A percentile compares a stretch with the other conserved stretches of the same genome.
phyloP scores from a whole-genome alignment of 495 filamentous ascomycete genomes.

The Darksidea phi region DNA sequence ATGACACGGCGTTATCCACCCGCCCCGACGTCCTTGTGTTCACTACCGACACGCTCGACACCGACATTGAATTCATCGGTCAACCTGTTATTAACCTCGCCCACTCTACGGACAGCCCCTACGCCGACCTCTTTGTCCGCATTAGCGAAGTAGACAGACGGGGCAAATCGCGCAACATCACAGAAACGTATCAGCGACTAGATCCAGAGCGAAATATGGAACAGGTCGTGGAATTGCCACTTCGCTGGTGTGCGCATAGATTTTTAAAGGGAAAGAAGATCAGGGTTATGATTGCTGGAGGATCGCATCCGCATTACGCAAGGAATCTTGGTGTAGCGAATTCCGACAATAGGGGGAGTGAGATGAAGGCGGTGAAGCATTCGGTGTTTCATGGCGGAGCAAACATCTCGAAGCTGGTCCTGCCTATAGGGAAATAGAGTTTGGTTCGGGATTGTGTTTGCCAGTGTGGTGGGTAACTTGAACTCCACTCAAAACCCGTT shows the following conservation, averaged over 20 bases:
- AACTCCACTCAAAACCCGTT: too few species aligned
- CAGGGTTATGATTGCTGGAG: constrained; percentile 4
- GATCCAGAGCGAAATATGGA: background rate
- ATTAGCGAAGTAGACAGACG: constrained; percentile 10
- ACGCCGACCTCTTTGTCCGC: constrained; percentile 10
- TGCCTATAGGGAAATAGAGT: background rate
- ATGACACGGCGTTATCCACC: background rate
- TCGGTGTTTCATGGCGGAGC: background rate
- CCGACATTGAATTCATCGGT: background rate
- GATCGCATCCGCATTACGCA: background rate
- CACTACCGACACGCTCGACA: background rate
- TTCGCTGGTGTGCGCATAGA: constrained; percentile 4
- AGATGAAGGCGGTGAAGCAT: constrained; percentile 7
- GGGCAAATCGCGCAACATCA: constrained; percentile 8
- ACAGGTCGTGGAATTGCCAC: background rate
- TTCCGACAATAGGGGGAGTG: background rate
- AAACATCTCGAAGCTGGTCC: background rate
- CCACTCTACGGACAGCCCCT: constrained; percentile 4
- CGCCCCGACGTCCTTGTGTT: constrained; percentile 10
- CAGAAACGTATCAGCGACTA: constrained; percentile 1
- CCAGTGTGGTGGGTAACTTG: too few species aligned
- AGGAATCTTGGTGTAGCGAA: background rate
- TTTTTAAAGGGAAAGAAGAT: constrained; percentile 4
- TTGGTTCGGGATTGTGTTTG: too few species aligned
- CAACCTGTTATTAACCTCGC: background rate